Conservation (phyloP, 2,329 filamentous ascomycete genomes). For the Epichloe gansuensis region DNA sequence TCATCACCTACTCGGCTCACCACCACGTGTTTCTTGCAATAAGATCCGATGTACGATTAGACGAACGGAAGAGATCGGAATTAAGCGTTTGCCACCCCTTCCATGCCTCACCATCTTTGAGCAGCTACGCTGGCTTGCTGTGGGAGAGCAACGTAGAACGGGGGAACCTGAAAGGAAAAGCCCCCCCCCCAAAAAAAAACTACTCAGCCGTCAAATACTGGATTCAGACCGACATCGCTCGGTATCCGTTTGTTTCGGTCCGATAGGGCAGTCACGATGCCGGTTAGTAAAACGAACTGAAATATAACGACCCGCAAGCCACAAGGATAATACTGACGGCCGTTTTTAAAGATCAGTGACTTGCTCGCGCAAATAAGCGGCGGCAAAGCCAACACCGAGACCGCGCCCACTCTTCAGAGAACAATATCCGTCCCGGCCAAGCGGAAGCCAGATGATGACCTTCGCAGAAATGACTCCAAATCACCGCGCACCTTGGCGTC, state of each 20-base stretch:
- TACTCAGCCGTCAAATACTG: not conserved
- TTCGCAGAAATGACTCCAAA: constrained; percentile 29
- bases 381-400: constrained; percentile 28
- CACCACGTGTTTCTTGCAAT: not conserved
- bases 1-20: not conserved
- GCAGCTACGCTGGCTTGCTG: constrained; percentile 1
- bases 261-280: constrained; percentile 14
- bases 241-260: not conserved
- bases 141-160: not conserved
- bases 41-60: not conserved
- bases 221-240: not conserved
- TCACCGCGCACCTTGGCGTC: constrained; percentile 18
- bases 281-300: constrained; percentile 13
- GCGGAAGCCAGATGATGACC: constrained; percentile 44
- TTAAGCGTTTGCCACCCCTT: not conserved
- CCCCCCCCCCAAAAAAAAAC: not conserved
- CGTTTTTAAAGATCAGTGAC: constrained; percentile 19
- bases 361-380: constrained; percentile 45
- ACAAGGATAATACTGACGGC: not conserved
- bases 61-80: not conserved
- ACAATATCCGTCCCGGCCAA: constrained; percentile 27
- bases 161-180: not conserved
- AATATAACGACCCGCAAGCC: not conserved
- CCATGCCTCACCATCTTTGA: constrained; percentile 2
- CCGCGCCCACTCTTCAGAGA: constrained; percentile 18